A percentile compares a stretch with the other conserved stretches of the same genome.
Conservation (phyloP, 371 early-diverging fungal genomes). For the Globomyces sp. region DNA sequence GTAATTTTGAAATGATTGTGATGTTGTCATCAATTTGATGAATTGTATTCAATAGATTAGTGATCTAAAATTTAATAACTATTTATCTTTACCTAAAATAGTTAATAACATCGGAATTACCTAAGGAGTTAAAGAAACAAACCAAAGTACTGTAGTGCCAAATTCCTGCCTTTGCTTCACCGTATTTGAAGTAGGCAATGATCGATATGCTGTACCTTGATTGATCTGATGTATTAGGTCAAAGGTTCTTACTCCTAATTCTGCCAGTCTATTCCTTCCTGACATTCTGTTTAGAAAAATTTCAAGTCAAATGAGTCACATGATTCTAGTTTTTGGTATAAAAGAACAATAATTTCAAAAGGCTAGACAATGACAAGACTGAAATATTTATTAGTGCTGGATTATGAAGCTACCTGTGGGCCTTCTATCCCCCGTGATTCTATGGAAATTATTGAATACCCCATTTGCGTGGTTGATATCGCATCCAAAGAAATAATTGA, state of each 20-base stretch:
- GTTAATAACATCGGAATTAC: no score
- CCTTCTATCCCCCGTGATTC: conserved; percentile 52
- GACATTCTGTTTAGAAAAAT: neutral
- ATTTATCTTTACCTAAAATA: no score
- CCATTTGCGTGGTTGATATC: conserved; percentile 64
- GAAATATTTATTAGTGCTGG: conserved; percentile 40
- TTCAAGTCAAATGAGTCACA: no score
- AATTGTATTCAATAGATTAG: conserved; percentile 7
- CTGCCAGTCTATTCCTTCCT: conserved; percentile 13
- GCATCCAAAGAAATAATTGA: conserved; percentile 59
- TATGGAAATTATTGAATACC: conserved; percentile 80
- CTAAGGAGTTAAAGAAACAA: no score
- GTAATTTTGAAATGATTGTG: conserved; percentile 15
- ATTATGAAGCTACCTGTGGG: conserved; percentile 79
- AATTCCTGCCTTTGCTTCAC: neutral
- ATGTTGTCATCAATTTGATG: conserved; percentile 21
- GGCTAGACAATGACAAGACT: no score
- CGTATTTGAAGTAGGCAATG: neutral
- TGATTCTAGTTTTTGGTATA: no score
- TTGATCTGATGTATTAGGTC: neutral
- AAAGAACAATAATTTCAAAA: no score
- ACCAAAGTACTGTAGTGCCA: conserved; percentile 6
- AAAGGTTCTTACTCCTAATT: conserved; percentile 2
- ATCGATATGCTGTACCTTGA: neutral
- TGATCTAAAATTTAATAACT: neutral